Evolutionary conservation across 257 asterid genomes (phyloP).

Genomic region (Striga asiatica): DNA sequence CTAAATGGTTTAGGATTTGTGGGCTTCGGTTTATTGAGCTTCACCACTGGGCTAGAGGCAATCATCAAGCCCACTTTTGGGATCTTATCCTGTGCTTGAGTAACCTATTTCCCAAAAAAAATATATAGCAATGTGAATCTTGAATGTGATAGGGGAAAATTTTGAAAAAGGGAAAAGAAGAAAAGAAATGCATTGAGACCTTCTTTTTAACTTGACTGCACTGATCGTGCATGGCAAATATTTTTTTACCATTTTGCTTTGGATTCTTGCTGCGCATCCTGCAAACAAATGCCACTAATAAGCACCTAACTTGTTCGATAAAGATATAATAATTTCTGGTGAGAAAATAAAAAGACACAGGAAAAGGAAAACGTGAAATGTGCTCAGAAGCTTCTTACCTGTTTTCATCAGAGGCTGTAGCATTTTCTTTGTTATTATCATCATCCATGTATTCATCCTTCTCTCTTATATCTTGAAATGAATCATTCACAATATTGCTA

Average conservation of each 20-base stretch:
- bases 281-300: slow-evolving; percentile 14
- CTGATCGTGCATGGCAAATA: slow-evolving; percentile 36
- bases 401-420: slow-evolving; percentile 48
- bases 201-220: slow-evolving; percentile 26
- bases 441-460: slow-evolving; percentile 29
- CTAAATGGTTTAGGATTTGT: slow-evolving; percentile 93
- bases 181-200: slow-evolving; percentile 22
- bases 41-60: slow-evolving; percentile 26
- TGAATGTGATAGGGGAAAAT: background rate
- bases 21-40: slow-evolving; percentile 64
- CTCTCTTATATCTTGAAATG: slow-evolving; percentile 19
- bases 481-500: background rate
- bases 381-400: slow-evolving; percentile 33
- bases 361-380: background rate
- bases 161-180: no score
- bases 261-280: slow-evolving; percentile 30
- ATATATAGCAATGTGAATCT: slow-evolving; percentile 10
- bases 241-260: slow-evolving; percentile 29
- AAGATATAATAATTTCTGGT: background rate
- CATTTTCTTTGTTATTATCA: slow-evolving; percentile 56
- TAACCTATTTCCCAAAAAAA: slow-evolving; percentile 25
- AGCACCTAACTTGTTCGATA: slow-evolving; percentile 13
- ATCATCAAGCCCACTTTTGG: slow-evolving; percentile 27
- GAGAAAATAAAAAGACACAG: no score
- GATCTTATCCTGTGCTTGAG: slow-evolving; percentile 28